Percentiles rank a stretch among this genome's conserved stretches.
phyloP scores from a whole-genome alignment of 768 basidiomycete genomes.

The Boletus barrowsii region DNA sequence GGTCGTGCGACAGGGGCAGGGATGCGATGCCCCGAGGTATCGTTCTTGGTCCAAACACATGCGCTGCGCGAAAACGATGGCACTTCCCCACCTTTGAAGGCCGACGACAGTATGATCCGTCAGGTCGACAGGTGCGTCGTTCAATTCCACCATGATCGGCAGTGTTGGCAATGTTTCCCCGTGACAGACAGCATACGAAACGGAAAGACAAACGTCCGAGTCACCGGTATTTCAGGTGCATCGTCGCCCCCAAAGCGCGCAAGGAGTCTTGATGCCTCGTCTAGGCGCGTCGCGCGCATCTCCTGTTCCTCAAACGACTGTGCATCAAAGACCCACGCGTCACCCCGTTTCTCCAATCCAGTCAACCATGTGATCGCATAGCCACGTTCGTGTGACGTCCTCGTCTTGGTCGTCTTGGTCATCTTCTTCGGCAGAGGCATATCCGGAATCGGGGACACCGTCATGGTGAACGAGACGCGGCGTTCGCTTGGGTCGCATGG shows the following conservation, averaged over 20 bases:
- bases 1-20: neutral
- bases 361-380: conserved; percentile 76
- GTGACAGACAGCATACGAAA: conserved; percentile 9
- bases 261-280: conserved; percentile 58
- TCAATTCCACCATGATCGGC: conserved; percentile 52
- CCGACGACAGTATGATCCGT: conserved; percentile 81
- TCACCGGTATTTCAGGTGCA: conserved; percentile 41
- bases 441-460: conserved; percentile 68
- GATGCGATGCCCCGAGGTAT: conserved; percentile 33
- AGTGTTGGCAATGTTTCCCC: neutral
- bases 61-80: conserved; percentile 65
- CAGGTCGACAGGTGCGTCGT: conserved; percentile 62
- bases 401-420: conserved; percentile 33
- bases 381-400: conserved; percentile 51
- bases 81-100: conserved; percentile 81
- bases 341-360: conserved; percentile 62
- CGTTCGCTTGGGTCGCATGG: conserved; percentile 26
- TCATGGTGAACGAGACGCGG: conserved; percentile 35
- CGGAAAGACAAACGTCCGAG: conserved; percentile 54
- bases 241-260: conserved; percentile 46
- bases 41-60: conserved; percentile 48
- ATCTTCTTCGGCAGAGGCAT: conserved; percentile 70
- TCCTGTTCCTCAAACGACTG: conserved; percentile 36
- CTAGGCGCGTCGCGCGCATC: conserved; percentile 44
- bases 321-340: conserved; percentile 40